These are phyloP conservation scores for Pichia sp. DNA, from an alignment of 1,139 yeast species.

Conservation along the genomic window DNA sequence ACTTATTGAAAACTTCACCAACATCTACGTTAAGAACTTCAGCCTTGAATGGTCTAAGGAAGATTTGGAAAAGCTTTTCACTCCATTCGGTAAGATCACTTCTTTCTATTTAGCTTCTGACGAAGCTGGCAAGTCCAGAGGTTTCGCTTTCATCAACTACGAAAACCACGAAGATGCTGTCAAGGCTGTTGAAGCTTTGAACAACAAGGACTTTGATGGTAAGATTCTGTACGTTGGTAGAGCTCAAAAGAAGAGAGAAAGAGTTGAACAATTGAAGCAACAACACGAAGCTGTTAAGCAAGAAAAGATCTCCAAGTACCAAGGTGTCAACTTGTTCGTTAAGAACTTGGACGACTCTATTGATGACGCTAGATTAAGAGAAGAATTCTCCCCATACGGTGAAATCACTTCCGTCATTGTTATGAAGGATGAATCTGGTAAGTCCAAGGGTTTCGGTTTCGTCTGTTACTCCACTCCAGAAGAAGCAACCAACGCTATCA, in stretches of 20 bases:
- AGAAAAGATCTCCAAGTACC: slow-evolving; percentile 91
- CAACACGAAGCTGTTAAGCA: slow-evolving; percentile 90
- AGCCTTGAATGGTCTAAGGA: slow-evolving; percentile 64
- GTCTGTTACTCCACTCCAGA: slow-evolving; percentile 98
- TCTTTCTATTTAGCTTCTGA: slow-evolving; percentile 80
- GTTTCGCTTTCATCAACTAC: slow-evolving; percentile 93
- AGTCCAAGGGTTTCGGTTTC: slow-evolving; percentile 97
- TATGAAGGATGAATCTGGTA: slow-evolving; percentile 91
- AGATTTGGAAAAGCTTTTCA: slow-evolving; percentile 68
- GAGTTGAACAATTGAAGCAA: slow-evolving; percentile 92
- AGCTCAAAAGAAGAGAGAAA: slow-evolving; percentile 99
- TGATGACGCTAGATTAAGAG: slow-evolving; percentile 86
- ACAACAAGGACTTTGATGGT: slow-evolving; percentile 80
- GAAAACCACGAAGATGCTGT: slow-evolving; percentile 84
- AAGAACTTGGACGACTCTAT: slow-evolving; percentile 93
- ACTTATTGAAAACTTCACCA: slow-evolving; percentile 90
- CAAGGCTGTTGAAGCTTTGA: slow-evolving; percentile 87
- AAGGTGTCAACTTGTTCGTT: slow-evolving; percentile 94
- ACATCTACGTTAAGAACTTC: slow-evolving; percentile 90
- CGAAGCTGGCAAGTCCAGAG: slow-evolving; percentile 84
- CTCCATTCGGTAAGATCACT: slow-evolving; percentile 72
- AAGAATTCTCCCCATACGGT: slow-evolving; percentile 92
- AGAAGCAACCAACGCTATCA: slow-evolving; percentile 98
- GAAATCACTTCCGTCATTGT: slow-evolving; percentile 94
- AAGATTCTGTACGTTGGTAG: slow-evolving; percentile 92